phyloP scores from a whole-genome alignment of 306 rosid genomes.

The Pachyrhizus erosus region DNA sequence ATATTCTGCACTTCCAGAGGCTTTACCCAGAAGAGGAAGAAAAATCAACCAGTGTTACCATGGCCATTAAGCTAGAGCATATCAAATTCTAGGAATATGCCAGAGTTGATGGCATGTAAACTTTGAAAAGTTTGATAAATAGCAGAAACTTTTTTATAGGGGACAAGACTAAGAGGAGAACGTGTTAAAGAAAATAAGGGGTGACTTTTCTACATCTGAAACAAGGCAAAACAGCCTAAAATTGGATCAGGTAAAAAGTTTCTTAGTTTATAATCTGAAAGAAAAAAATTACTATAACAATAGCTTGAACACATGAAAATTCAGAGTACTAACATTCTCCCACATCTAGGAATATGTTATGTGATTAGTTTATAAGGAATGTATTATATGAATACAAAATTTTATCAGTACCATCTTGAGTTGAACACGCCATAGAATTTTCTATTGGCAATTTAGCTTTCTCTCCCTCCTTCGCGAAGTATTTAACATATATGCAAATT shows the following conservation, averaged over 20 bases:
- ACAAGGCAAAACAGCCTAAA: background rate
- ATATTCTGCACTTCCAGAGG: conserved; percentile 46
- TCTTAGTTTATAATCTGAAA: no score
- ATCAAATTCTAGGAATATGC: background rate
- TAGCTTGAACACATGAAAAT: background rate
- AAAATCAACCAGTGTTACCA: conserved; percentile 11
- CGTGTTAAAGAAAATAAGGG: background rate
- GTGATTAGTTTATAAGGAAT: background rate
- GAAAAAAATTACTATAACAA: background rate
- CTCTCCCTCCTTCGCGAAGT: conserved; percentile 54
- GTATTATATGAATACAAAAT: conserved; percentile 12
- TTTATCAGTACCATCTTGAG: conserved; percentile 55
- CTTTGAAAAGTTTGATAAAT: background rate
- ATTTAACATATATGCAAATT: conserved; percentile 43
- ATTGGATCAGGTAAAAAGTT: background rate
- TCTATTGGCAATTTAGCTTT: conserved; percentile 42
- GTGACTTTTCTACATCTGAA: background rate
- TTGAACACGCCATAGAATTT: conserved; percentile 49
- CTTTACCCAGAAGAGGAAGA: conserved; percentile 36
- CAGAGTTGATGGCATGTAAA: background rate
- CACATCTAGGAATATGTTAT: background rate
- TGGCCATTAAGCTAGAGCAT: background rate
- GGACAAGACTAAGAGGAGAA: background rate
- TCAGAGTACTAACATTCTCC: conserved; percentile 9
- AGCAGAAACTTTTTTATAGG: background rate